Conservation (phyloP, 495 filamentous ascomycete genomes). For the Evernia prunastri region DNA sequence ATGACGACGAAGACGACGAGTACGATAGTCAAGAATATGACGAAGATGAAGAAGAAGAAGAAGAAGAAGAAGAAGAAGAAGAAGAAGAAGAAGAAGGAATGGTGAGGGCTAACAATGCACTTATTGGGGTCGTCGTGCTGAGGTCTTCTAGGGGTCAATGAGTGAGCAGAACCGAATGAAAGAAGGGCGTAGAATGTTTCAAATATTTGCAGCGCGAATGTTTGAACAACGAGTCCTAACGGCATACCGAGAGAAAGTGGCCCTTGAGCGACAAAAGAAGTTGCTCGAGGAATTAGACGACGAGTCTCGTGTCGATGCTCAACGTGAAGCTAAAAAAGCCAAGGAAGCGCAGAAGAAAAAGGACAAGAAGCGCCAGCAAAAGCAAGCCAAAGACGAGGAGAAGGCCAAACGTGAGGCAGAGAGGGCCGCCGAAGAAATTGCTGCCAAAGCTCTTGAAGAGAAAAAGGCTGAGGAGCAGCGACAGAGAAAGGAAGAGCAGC, state of each 20-base stretch:
- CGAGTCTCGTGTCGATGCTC: conserved; percentile 63
- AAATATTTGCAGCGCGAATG: conserved; percentile 98
- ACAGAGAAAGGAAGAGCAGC: conserved; percentile 76
- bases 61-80: too few species aligned
- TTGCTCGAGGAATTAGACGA: conserved; percentile 87
- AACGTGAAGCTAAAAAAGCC: conserved; percentile 86
- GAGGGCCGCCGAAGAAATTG: conserved; percentile 84
- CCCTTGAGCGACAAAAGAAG: conserved; percentile 82
- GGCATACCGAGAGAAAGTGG: conserved; percentile 96
- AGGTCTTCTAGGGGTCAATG: conserved; percentile 70
- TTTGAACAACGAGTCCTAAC: conserved; percentile 96
- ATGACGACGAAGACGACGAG: conserved; percentile 68
- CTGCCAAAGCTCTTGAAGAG: conserved; percentile 65
- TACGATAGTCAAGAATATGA: conserved; percentile 86
- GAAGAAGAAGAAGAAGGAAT: conserved; percentile 85
- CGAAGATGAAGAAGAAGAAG: conserved; percentile 78
- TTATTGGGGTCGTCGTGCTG: conserved; percentile 34
- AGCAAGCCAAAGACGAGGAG: conserved; percentile 82
- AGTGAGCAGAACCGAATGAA: conserved; percentile 99
- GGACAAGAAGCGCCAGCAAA: conserved; percentile 79
- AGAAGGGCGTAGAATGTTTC: conserved; percentile 96
- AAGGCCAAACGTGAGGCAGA: conserved; percentile 78
- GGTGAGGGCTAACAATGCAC: conserved; percentile 39
- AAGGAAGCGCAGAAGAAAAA: conserved; percentile 90
- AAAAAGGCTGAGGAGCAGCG: conserved; percentile 75